A percentile compares a stretch with the other conserved stretches of the same genome.
These are phyloP conservation scores for Zoysia pacifica DNA, from an alignment of 176 grass and related monocot genomes.

Conservation along the genomic window DNA sequence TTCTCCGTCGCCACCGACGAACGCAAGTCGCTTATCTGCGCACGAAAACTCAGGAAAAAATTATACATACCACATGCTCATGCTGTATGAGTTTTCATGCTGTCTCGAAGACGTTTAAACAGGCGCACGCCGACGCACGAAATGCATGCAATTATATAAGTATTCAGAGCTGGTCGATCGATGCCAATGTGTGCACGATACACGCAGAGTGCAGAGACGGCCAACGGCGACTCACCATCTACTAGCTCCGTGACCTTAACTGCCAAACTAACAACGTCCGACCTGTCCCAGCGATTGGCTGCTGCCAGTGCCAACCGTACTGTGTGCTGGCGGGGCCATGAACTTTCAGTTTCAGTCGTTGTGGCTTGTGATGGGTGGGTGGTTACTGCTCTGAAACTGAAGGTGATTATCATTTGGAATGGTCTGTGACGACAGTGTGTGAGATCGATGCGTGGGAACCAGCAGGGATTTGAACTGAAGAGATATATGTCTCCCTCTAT, in stretches of 20 bases:
- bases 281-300: not conserved
- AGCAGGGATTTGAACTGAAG: too few relatives aligned
- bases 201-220: not conserved
- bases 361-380: not conserved
- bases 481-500: too few relatives aligned
- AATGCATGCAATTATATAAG: not conserved
- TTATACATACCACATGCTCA: not conserved
- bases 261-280: not conserved
- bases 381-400: not conserved
- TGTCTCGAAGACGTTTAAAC: not conserved
- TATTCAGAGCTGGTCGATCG: not conserved
- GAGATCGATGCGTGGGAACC: not conserved
- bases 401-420: not conserved
- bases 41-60: too few relatives aligned
- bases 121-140: not conserved
- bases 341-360: not conserved
- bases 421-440: not conserved
- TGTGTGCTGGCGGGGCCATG: not conserved
- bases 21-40: too few relatives aligned
- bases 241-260: not conserved
- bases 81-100: not conserved
- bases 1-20: too few relatives aligned
- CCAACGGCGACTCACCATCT: not conserved
- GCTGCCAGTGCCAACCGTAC: not conserved
- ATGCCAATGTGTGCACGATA: not conserved